Evolutionary conservation across 192 early-diverging fungal genomes (phyloP).

Genomic region (Geranomyces variabilis): DNA sequence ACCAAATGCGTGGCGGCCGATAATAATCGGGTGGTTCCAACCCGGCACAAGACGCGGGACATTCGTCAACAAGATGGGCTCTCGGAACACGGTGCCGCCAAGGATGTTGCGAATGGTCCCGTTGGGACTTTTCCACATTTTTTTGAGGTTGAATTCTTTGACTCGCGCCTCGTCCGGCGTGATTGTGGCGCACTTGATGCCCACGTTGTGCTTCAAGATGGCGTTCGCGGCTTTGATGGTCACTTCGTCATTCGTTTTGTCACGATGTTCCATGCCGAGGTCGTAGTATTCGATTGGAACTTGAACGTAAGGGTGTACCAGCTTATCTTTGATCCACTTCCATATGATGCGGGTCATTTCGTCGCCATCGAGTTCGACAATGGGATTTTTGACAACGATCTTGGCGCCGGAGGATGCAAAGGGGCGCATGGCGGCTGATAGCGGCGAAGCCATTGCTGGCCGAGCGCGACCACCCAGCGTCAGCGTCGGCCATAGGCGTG

Average conservation of each 20-base stretch:
- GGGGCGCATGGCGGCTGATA: too few species aligned
- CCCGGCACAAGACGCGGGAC: slow-evolving; percentile 91
- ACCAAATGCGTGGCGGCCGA: slow-evolving; percentile 96
- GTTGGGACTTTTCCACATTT: slow-evolving; percentile 99
- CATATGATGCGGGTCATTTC: slow-evolving; percentile 99
- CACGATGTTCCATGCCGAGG: slow-evolving; percentile 88
- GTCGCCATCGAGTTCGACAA: slow-evolving; percentile 86
- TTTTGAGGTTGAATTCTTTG: slow-evolving; percentile 92
- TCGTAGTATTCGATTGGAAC: slow-evolving; percentile 97
- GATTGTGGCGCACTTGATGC: slow-evolving; percentile 99
- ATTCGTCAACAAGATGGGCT: slow-evolving; percentile 92
- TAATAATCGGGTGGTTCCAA: slow-evolving; percentile 93
- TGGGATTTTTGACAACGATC: slow-evolving; percentile 83
- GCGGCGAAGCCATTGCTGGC: too few species aligned
- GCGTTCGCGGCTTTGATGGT: slow-evolving; percentile 95
- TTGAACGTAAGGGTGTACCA: slow-evolving; percentile 84
- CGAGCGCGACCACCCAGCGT: too few species aligned
- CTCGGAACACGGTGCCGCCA: slow-evolving; percentile 97
- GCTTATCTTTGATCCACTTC: slow-evolving; percentile 91
- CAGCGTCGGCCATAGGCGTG: too few species aligned
- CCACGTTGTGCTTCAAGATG: slow-evolving; percentile 94
- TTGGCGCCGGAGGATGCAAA: slow-evolving; percentile 22
- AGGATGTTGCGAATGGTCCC: slow-evolving; percentile 96
- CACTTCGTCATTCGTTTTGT: slow-evolving; percentile 89
- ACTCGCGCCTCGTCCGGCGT: slow-evolving; percentile 97